These are phyloP conservation scores for Cytospora piceicola DNA, from an alignment of 2,329 filamentous ascomycete genomes.

Conservation along the genomic window DNA sequence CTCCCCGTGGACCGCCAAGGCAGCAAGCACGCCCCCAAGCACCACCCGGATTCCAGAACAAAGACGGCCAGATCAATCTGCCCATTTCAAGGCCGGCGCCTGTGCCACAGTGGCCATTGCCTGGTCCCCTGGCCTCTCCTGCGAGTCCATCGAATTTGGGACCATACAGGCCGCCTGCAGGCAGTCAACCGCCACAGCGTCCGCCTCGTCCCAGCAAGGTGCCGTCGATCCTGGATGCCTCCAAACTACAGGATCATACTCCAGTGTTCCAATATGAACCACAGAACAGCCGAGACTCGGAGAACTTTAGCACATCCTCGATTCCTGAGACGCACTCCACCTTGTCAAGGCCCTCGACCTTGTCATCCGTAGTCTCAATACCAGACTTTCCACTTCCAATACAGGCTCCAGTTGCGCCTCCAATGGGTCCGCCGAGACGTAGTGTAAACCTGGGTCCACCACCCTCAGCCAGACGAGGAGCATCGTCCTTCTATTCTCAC, in stretches of 20 bases:
- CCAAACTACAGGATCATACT: conserved; percentile 59
- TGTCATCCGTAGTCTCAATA: conserved; percentile 60
- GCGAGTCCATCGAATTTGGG: conserved; percentile 41
- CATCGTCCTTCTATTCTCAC: conserved; percentile 68
- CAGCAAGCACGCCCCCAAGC: conserved; percentile 41
- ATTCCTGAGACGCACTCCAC: conserved; percentile 54
- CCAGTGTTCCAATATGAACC: conserved; percentile 56
- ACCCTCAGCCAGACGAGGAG: conserved; percentile 62
- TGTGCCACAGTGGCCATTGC: conserved; percentile 59
- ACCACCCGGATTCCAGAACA: conserved; percentile 42
- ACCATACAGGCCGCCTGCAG: conserved; percentile 56
- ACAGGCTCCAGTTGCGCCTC: conserved; percentile 34
- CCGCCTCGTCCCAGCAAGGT: conserved; percentile 64
- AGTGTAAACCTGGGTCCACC: conserved; percentile 63
- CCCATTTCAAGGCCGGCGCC: conserved; percentile 59
- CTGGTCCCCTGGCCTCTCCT: conserved; percentile 44
- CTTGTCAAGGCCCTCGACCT: conserved; percentile 56
- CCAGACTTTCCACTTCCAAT: conserved; percentile 60
- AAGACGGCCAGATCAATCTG: conserved; percentile 45
- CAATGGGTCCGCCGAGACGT: conserved; percentile 44
- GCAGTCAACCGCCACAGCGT: conserved; percentile 57
- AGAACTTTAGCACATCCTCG: conserved; percentile 38
- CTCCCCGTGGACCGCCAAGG: conserved; percentile 35
- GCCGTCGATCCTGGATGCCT: conserved; percentile 61
- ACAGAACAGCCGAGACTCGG: conserved; percentile 43